Conservation (phyloP, 805 yeast species). For the Myxozyma nipponensis region DNA sequence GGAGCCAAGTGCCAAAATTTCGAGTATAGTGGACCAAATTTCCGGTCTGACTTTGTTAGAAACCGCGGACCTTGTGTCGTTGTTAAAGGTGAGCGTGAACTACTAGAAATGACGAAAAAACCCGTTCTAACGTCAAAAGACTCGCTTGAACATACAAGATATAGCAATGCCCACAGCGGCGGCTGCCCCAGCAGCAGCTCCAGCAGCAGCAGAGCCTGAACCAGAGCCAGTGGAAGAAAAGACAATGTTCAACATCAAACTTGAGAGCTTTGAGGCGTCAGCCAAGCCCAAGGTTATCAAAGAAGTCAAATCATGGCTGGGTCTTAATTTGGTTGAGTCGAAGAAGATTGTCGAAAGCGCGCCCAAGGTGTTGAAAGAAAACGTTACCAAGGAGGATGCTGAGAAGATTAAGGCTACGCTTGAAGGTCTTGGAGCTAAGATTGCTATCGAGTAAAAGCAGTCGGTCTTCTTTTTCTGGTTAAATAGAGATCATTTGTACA, state of each 20-base stretch:
- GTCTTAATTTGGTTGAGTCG: conserved; percentile 90
- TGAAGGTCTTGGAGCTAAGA: conserved; percentile 94
- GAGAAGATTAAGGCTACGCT: conserved; percentile 90
- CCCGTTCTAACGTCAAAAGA: conserved; percentile 26
- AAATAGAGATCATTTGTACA: neutral
- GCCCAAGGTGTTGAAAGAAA: conserved; percentile 92
- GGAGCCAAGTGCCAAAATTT: conserved; percentile 72
- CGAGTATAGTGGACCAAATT: conserved; percentile 83
- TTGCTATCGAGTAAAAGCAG: conserved; percentile 69
- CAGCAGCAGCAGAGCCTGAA: conserved; percentile 67
- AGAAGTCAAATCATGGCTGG: conserved; percentile 89
- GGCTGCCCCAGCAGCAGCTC: conserved; percentile 61
- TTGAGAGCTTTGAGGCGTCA: conserved; percentile 91
- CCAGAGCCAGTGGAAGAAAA: conserved; percentile 77
- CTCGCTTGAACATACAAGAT: conserved; percentile 88
- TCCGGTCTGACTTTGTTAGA: conserved; percentile 87
- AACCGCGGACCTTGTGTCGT: conserved; percentile 76
- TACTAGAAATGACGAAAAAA: neutral
- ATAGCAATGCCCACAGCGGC: conserved; percentile 66
- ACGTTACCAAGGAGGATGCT: conserved; percentile 95
- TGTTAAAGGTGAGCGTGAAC: conserved; percentile 44
- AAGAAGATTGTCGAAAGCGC: conserved; percentile 98
- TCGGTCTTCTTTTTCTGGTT: neutral
- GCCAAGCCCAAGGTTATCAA: conserved; percentile 96
- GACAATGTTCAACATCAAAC: conserved; percentile 86